Percentiles rank a stretch among this genome's conserved stretches.
Conservation (phyloP, 2,329 filamentous ascomycete species). For the Ustulina deusta region DNA sequence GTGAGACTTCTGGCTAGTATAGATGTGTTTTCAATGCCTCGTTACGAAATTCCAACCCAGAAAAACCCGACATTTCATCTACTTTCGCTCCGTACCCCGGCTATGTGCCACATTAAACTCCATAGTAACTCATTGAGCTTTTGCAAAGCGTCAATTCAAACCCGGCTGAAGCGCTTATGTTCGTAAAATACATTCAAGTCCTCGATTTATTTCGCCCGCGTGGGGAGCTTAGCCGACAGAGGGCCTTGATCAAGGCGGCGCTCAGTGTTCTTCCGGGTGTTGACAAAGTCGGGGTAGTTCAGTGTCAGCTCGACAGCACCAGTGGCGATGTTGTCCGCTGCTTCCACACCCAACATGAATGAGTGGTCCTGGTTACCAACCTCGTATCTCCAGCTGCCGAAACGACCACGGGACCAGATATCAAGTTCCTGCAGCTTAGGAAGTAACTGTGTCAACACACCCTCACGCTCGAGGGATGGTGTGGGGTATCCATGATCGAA, state of each 20-base stretch:
- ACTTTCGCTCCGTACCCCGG: constrained; percentile 37
- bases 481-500: constrained; percentile 99
- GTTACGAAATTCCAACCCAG: constrained; percentile 42
- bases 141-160: constrained; percentile 26
- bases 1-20: constrained; percentile 21
- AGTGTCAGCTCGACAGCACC: constrained; percentile 91
- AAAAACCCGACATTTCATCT: constrained; percentile 41
- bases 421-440: constrained; percentile 91
- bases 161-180: constrained; percentile 25
- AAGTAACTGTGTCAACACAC: constrained; percentile 89
- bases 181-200: constrained; percentile 20
- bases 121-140: constrained; percentile 39
- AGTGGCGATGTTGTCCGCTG: constrained; percentile 88
- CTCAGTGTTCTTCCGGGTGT: constrained; percentile 77
- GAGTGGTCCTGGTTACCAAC: constrained; percentile 96
- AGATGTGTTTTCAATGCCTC: constrained; percentile 30
- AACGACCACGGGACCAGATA: constrained; percentile 95
- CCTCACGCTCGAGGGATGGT: constrained; percentile 93
- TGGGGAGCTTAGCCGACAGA: constrained; percentile 54
- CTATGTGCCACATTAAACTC: constrained; percentile 44
- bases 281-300: constrained; percentile 98
- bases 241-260: constrained; percentile 66
- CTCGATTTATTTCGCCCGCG: constrained; percentile 42
- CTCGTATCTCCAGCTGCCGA: constrained; percentile 98
- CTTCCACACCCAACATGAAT: constrained; percentile 97